These are phyloP conservation scores for Bryoerythrophyllum caledonicum DNA, from an alignment of 225 moss, liverwort and hornwort genomes.

Conservation along the genomic window DNA sequence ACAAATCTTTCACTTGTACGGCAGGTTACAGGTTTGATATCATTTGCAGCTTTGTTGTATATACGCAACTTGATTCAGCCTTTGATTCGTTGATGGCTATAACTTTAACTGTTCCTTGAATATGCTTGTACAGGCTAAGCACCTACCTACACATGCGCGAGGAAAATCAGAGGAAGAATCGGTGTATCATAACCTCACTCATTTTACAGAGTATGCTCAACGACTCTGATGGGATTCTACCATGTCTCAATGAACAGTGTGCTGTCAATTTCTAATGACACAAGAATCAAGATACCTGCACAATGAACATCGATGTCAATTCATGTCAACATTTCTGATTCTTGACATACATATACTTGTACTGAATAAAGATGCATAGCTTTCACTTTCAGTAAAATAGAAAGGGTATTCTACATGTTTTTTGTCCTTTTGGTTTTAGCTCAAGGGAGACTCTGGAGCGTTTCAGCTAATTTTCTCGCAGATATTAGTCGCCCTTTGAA, in stretches of 20 bases:
- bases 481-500: neutral
- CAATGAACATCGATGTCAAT: neutral
- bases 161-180: constrained; percentile 18
- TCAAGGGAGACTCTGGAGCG: neutral
- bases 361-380: neutral
- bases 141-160: constrained; percentile 7
- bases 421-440: neutral
- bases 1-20: neutral
- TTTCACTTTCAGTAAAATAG: neutral
- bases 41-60: neutral
- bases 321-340: neutral
- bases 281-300: neutral
- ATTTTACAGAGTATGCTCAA: constrained; percentile 38
- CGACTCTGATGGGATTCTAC: neutral
- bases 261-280: neutral
- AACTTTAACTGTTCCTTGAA: neutral
- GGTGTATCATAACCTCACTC: constrained; percentile 48
- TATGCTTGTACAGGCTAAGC: constrained; percentile 18
- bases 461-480: neutral
- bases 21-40: neutral
- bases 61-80: neutral
- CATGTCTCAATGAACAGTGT: neutral
- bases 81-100: neutral
- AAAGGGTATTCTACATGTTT: neutral
- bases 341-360: no score